Evolutionary conservation across 208 protist genomes (phyloP).

Genomic region (Acanthamoeba triangularis): DNA sequence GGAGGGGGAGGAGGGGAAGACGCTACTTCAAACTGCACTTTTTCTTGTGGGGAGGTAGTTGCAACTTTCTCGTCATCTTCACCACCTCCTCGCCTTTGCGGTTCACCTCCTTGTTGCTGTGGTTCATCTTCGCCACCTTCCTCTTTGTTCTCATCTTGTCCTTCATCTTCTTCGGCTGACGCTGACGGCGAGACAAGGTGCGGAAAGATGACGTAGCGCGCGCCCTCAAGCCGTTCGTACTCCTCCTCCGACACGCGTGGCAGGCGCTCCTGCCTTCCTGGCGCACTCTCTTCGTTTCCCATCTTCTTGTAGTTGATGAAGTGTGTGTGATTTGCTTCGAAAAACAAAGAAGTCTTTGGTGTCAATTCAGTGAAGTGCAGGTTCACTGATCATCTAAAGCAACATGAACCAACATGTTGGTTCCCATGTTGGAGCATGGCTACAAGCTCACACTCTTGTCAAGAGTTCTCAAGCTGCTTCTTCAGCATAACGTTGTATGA

Average conservation of each 20-base stretch:
- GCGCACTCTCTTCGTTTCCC: conserved; percentile 8
- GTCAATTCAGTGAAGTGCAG: not conserved
- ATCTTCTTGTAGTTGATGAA: too few species aligned
- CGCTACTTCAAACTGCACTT: not conserved
- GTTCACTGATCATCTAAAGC: too few species aligned
- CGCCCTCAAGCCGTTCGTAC: not conserved
- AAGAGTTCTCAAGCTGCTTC: too few species aligned
- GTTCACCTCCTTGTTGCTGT: not conserved
- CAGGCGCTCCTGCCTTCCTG: not conserved
- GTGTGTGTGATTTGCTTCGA: too few species aligned
- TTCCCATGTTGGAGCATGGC: too few species aligned
- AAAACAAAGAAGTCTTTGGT: too few species aligned
- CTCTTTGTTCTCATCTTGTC: too few species aligned
- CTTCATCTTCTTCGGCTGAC: not conserved
- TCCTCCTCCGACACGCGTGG: not conserved
- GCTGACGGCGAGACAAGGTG: not conserved
- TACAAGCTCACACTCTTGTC: too few species aligned
- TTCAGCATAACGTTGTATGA: too few species aligned
- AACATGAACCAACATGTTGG: too few species aligned
- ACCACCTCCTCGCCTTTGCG: not conserved
- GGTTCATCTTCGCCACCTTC: not conserved
- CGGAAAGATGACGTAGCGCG: not conserved
- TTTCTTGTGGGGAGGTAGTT: not conserved
- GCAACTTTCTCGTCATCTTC: not conserved
- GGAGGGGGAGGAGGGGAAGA: not conserved